These are phyloP conservation scores for Lasiosphaeris hirsuta DNA, from an alignment of 495 filamentous ascomycete species.

Conservation along the genomic window DNA sequence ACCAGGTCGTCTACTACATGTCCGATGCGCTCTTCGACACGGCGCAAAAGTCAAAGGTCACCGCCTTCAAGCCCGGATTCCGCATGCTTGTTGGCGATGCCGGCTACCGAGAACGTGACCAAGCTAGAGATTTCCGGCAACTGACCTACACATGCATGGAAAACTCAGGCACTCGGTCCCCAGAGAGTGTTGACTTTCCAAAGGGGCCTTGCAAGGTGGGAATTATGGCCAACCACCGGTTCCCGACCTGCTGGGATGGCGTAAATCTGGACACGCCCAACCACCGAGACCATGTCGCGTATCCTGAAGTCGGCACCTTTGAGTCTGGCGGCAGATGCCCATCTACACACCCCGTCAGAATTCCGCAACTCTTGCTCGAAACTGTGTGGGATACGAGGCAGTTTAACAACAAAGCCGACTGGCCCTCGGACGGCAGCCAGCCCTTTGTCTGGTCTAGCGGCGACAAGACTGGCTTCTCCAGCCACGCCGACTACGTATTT, in stretches of 20 bases:
- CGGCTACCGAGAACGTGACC: constrained; percentile 26
- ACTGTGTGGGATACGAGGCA: constrained; percentile 41
- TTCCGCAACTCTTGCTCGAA: constrained; percentile 39
- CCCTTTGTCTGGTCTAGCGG: constrained; percentile 47
- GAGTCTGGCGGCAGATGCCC: constrained; percentile 32
- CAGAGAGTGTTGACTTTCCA: constrained; percentile 31
- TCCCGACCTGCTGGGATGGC: constrained; percentile 27
- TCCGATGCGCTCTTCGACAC: constrained; percentile 45
- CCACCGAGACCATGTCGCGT: constrained; percentile 39
- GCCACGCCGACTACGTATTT: constrained; percentile 40
- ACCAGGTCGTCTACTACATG: constrained; percentile 48
- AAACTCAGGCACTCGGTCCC: constrained; percentile 23
- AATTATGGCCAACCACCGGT: constrained; percentile 38
- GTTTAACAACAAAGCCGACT: constrained; percentile 37
- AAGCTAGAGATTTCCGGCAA: constrained; percentile 38
- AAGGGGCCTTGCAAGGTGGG: constrained; percentile 30
- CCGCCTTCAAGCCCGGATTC: constrained; percentile 48
- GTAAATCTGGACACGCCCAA: constrained; percentile 27
- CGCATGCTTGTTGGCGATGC: constrained; percentile 42
- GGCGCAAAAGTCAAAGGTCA: constrained; percentile 42
- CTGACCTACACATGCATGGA: constrained; percentile 40
- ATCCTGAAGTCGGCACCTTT: constrained; percentile 35
- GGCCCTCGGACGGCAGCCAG: constrained; percentile 40
- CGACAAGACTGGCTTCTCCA: constrained; percentile 33
- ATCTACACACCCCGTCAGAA: constrained; percentile 27